These are phyloP conservation scores for Hygrophoropsis aurantiaca DNA, from an alignment of 768 basidiomycete genomes.

Conservation along the genomic window DNA sequence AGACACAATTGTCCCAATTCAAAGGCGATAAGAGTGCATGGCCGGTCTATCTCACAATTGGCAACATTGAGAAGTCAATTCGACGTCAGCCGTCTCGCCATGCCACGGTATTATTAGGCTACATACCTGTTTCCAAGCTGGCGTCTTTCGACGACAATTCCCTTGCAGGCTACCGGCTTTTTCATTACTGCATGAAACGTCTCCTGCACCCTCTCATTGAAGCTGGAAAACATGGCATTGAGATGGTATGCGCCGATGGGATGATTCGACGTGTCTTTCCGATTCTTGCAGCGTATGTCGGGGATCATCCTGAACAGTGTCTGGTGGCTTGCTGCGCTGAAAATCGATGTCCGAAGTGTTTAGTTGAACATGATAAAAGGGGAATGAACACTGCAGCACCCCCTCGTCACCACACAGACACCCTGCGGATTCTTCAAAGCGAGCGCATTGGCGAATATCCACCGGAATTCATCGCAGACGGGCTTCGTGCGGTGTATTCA, in stretches of 20 bases:
- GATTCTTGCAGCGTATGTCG: conserved; percentile 38
- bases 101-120: conserved; percentile 14
- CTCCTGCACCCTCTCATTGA: conserved; percentile 31
- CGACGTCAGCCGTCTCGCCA: background rate
- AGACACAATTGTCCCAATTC: conserved; percentile 42
- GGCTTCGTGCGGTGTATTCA: conserved; percentile 5
- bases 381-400: background rate
- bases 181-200: background rate
- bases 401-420: background rate
- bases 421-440: background rate
- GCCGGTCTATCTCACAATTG: conserved; percentile 1
- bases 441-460: background rate
- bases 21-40: conserved; percentile 10
- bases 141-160: conserved; percentile 17
- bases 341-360: conserved; percentile 24
- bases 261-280: conserved; percentile 28
- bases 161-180: background rate
- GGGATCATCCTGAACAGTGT: conserved; percentile 46
- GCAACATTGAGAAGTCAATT: background rate
- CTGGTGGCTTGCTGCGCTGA: conserved; percentile 29
- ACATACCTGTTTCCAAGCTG: conserved; percentile 26
- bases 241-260: conserved; percentile 38
- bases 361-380: background rate
- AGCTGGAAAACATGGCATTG: conserved; percentile 31
- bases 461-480: background rate